Base-by-base conservation (phyloP, 176 grass and related monocot genomes). In the Phoenix roebelenii region DNA sequence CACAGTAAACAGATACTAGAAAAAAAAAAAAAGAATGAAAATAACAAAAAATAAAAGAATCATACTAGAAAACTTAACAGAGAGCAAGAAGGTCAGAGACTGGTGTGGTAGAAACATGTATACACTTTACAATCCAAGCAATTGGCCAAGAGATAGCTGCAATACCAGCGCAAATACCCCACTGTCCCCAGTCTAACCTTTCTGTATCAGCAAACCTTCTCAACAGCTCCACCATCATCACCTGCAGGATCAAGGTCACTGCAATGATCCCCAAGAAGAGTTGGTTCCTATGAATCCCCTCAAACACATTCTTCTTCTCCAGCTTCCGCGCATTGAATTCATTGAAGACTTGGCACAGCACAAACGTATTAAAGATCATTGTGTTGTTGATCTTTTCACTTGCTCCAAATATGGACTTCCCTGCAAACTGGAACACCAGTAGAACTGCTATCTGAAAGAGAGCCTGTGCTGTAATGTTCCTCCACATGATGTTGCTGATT, bases 261-360 rank as follows among this genome's bases (percentile, higher is more conserved):
- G 69, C 81, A 51, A 96, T 29, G 52, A 96, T 96, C 5, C 30
- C 80, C 1, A 96, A 62, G 74, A 96, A 96, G 68, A 96, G 80
- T 76, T 64, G 63, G 52, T 96, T 96, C 63, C 10, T 26, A 3
- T 80, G 59, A 44, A 90, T 80, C 22, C 83, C 83, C 25, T 82
- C 70, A 61, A 96, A 96, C 17, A 90, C 83, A 55, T 96, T 90
- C 76, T 71, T 84, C 61, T 74, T 58, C 75, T 96, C 77, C 58
- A 90, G 63, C 59, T 90, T 85, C 54, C 86, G 49, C 3, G 83
- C 73, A 52, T 96, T 96, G 83, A 96, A 96, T 64, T 96, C 91
- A 20, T 96, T 90, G 80, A 96, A 96, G 16, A 90, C 86, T 82
- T 96, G 91, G 57, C 74, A 96, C 20, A 96, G 76, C 30, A 96